Conservation (phyloP, 345 rosid genomes). For the Litchi chinensis region DNA sequence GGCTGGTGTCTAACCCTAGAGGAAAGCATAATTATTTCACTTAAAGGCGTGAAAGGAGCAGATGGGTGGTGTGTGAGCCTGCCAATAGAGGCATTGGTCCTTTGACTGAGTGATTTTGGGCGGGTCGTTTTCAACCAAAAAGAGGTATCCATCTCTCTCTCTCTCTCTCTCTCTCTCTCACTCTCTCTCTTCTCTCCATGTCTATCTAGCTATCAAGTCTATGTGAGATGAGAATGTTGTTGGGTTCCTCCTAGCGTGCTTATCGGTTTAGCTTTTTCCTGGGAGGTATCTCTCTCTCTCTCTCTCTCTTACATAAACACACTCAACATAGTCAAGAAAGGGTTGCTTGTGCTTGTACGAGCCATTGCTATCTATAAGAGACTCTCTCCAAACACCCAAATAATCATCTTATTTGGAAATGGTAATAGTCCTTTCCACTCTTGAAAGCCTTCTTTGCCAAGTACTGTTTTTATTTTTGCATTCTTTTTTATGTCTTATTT, state of each 20-base stretch:
- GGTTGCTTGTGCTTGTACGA: constrained; percentile 20
- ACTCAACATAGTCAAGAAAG: constrained; percentile 22
- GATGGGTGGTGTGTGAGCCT: constrained; percentile 5
- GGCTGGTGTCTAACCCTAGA: constrained; percentile 27
- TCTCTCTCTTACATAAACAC: neutral
- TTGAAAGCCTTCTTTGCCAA: constrained; percentile 27
- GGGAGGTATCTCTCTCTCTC: constrained; percentile 12
- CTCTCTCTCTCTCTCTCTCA: constrained; percentile 4
- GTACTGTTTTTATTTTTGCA: constrained; percentile 25
- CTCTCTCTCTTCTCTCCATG: neutral
- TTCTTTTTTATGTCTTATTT: constrained; percentile 38
- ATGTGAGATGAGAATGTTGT: constrained; percentile 28
- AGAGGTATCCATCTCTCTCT: constrained; percentile 33
- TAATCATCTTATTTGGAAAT: constrained; percentile 24
- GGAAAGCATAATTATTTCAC: constrained; percentile 28
- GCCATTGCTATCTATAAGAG: constrained; percentile 14
- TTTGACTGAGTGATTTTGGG: constrained; percentile 27
- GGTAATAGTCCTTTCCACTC: constrained; percentile 33
- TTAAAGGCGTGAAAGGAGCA: neutral
- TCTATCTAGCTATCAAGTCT: constrained; percentile 3
- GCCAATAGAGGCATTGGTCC: constrained; percentile 17
- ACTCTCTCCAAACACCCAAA: constrained; percentile 16
- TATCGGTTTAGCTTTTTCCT: constrained; percentile 50
- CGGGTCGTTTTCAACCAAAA: constrained; percentile 63
- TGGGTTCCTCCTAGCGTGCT: constrained; percentile 59